Evolutionary conservation across 192 early-diverging fungal species (phyloP).

Genomic region (Backusella macrospora): DNA sequence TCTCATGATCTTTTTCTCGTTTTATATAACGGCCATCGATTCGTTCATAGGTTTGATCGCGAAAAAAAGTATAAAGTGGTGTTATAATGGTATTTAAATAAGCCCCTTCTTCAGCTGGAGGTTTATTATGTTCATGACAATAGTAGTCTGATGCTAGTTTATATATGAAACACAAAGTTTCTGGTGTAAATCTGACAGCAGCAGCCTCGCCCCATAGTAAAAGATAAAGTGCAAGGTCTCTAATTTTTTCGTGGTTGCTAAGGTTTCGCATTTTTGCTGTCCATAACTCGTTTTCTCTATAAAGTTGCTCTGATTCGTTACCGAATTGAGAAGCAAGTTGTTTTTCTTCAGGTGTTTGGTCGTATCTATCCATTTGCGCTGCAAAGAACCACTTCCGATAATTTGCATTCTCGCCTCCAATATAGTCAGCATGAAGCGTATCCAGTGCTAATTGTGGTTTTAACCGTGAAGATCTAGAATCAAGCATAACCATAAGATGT

Average conservation of each 20-base stretch:
- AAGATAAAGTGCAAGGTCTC: slow-evolving; percentile 75
- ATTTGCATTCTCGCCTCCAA: slow-evolving; percentile 81
- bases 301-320: slow-evolving; percentile 16
- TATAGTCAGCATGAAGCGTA: slow-evolving; percentile 77
- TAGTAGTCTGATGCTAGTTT: slow-evolving; percentile 72
- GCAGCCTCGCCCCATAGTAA: slow-evolving; percentile 83
- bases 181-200: slow-evolving; percentile 71
- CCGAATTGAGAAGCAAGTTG: slow-evolving; percentile 24
- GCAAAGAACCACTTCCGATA: slow-evolving; percentile 87
- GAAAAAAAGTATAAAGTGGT: slow-evolving; percentile 74
- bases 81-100: slow-evolving; percentile 70
- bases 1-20: slow-evolving; percentile 75
- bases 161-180: slow-evolving; percentile 79
- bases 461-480: slow-evolving; percentile 78
- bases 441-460: slow-evolving; percentile 68
- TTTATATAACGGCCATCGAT: slow-evolving; percentile 70
- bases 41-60: slow-evolving; percentile 74
- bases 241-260: slow-evolving; percentile 69
- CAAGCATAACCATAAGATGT: slow-evolving; percentile 76
- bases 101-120: slow-evolving; percentile 65
- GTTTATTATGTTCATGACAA: slow-evolving; percentile 45
- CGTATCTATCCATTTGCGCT: slow-evolving; percentile 60
- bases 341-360: slow-evolving; percentile 14
- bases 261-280: slow-evolving; percentile 68
- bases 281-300: slow-evolving; percentile 61